Evolutionary conservation across 495 filamentous ascomycete genomes (phyloP).

Genomic region (Daldinia caldariorum): DNA sequence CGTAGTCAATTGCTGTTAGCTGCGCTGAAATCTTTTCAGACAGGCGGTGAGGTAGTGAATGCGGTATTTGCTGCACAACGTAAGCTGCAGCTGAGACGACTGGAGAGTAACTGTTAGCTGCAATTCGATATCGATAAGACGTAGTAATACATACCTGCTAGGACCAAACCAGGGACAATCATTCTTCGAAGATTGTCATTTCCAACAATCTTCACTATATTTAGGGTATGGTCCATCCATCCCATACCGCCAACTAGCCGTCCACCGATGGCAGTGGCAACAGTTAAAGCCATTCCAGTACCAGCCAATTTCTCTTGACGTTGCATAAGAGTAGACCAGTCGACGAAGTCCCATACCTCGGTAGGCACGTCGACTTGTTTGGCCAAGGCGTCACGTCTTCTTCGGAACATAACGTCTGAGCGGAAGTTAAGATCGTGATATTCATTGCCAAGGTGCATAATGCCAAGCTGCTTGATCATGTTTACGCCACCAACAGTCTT

Average conservation of each 20-base stretch:
- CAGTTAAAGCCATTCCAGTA: slow-evolving; percentile 91
- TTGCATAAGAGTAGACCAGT: slow-evolving; percentile 82
- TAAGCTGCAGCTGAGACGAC: slow-evolving; percentile 78
- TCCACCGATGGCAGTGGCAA: slow-evolving; percentile 84
- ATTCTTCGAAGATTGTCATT: slow-evolving; percentile 82
- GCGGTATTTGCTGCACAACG: slow-evolving; percentile 83
- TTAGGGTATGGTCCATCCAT: slow-evolving; percentile 89
- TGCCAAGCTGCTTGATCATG: slow-evolving; percentile 84
- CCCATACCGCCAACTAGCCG: slow-evolving; percentile 82
- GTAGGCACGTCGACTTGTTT: slow-evolving; percentile 86
- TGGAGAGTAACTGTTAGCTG: slow-evolving; percentile 57
- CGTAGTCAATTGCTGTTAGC: slow-evolving; percentile 85
- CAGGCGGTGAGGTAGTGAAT: slow-evolving; percentile 86
- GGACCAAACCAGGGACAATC: slow-evolving; percentile 80
- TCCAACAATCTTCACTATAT: slow-evolving; percentile 81
- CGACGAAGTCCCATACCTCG: slow-evolving; percentile 93
- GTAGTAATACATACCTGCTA: slow-evolving; percentile 71
- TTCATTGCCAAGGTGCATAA: slow-evolving; percentile 87
- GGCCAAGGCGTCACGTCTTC: slow-evolving; percentile 79
- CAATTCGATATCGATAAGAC: slow-evolving; percentile 4
- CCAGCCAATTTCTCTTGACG: slow-evolving; percentile 93
- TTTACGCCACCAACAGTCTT: slow-evolving; percentile 86
- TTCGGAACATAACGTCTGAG: slow-evolving; percentile 90
- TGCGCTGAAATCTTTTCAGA: slow-evolving; percentile 82
- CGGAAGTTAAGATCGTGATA: slow-evolving; percentile 87